Percentiles rank a stretch among this genome's conserved stretches.
These are phyloP conservation scores for Salvia splendens DNA, from an alignment of 257 asterid species.

Conservation along the genomic window DNA sequence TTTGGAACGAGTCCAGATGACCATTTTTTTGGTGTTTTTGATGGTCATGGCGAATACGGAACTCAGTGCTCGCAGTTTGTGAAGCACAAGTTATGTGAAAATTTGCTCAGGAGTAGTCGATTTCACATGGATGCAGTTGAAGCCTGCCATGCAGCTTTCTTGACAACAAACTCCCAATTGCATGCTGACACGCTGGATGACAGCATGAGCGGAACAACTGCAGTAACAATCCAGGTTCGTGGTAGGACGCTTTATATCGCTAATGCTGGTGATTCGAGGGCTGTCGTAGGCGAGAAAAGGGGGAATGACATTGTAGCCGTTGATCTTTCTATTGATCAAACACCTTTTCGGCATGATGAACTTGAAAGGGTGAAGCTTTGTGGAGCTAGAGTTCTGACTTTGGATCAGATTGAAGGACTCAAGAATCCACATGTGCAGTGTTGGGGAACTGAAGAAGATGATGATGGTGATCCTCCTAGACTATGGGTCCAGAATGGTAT, in stretches of 20 bases:
- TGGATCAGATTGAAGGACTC: conserved; percentile 98
- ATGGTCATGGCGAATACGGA: conserved; percentile 96
- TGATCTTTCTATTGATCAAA: conserved; percentile 85
- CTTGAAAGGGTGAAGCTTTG: conserved; percentile 79
- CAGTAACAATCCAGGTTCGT: conserved; percentile 74
- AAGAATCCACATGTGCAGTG: conserved; percentile 78
- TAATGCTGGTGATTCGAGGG: conserved; percentile 93
- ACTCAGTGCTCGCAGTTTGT: conserved; percentile 90
- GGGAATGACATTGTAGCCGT: conserved; percentile 76
- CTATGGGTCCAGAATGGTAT: conserved; percentile 96
- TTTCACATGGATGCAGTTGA: conserved; percentile 74
- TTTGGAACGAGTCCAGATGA: conserved; percentile 77
- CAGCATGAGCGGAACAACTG: conserved; percentile 99
- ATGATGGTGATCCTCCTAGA: conserved; percentile 98
- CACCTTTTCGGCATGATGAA: conserved; percentile 89
- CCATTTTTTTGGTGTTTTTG: conserved; percentile 94
- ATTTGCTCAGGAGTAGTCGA: conserved; percentile 72
- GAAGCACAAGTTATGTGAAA: conserved; percentile 77
- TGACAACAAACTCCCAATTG: conserved; percentile 76
- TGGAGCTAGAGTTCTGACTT: conserved; percentile 96
- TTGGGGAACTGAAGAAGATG: conserved; percentile 96
- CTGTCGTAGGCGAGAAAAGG: conserved; percentile 74
- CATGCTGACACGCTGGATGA: conserved; percentile 79
- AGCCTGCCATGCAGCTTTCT: conserved; percentile 76
- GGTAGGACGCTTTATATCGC: conserved; percentile 80